Evolutionary conservation across 352 stramenopile genomes (phyloP).

Genomic region (Phytopythium aichiense): DNA sequence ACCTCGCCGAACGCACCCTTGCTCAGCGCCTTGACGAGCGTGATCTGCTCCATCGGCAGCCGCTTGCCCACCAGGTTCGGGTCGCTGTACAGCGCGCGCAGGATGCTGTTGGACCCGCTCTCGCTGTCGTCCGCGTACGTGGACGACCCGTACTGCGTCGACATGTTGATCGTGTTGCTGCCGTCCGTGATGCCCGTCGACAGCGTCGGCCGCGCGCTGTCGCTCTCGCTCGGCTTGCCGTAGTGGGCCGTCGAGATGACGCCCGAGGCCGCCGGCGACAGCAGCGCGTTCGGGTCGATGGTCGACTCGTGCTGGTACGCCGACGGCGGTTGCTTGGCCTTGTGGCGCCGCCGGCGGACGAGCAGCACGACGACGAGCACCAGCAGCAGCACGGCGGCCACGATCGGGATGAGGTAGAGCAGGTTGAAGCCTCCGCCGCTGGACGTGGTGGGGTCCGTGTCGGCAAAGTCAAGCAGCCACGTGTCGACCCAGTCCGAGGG

Average conservation of each 20-base stretch:
- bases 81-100: neutral
- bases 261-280: neutral
- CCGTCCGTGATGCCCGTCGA: neutral
- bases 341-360: slow-evolving; percentile 5
- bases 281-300: neutral
- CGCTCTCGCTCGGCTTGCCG: neutral
- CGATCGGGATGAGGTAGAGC: slow-evolving; percentile 29
- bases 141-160: neutral
- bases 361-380: slow-evolving; percentile 10
- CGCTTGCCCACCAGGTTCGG: slow-evolving; percentile 29
- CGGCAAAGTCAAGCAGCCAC: neutral
- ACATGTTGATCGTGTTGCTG: neutral
- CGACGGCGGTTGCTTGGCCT: neutral
- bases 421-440: slow-evolving; percentile 18
- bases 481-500: neutral
- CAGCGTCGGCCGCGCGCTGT: neutral
- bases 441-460: neutral
- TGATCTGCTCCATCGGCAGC: slow-evolving; percentile 17
- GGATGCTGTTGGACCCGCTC: neutral
- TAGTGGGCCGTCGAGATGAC: neutral
- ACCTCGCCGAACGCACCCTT: slow-evolving; percentile 53
- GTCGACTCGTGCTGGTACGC: neutral
- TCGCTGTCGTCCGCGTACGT: neutral
- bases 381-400: slow-evolving; percentile 12
- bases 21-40: slow-evolving; percentile 13